phyloP scores from a whole-genome alignment of 2,329 filamentous ascomycete genomes.

The Aspergillus ustus region DNA sequence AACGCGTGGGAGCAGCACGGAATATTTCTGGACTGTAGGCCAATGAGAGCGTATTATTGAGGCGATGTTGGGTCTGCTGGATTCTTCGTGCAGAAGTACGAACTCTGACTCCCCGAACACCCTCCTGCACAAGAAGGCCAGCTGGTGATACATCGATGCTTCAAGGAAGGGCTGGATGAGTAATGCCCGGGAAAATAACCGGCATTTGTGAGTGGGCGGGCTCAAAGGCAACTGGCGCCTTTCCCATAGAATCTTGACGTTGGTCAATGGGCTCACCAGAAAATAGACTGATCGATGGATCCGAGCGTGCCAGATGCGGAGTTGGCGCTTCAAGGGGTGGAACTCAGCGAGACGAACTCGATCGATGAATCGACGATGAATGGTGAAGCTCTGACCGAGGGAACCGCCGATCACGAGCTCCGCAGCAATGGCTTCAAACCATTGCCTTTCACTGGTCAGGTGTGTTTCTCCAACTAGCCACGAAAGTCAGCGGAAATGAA shows the following conservation, averaged over 20 bases:
- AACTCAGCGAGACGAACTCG: constrained; percentile 2
- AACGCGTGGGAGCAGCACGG: constrained; percentile 7
- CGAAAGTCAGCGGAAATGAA: not conserved
- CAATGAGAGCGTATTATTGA: not conserved
- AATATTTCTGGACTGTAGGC: not conserved
- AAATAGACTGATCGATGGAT: not conserved
- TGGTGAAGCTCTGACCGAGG: not conserved
- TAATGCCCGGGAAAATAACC: not conserved
- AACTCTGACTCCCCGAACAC: constrained; percentile 1
- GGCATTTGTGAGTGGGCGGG: not conserved
- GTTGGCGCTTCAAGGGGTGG: constrained; percentile 1
- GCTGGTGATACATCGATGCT: not conserved
- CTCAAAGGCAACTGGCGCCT: too few species aligned
- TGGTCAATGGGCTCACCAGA: not conserved
- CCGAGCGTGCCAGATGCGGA: constrained; percentile 7
- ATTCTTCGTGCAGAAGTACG: constrained; percentile 1
- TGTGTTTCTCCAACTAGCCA: not conserved
- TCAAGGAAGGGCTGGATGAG: not conserved
- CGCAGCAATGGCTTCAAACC: not conserved
- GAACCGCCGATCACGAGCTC: constrained; percentile 7
- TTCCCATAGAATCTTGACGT: not conserved
- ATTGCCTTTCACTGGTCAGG: constrained; percentile 2
- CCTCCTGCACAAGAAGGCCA: not conserved
- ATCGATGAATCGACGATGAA: constrained; percentile 10
- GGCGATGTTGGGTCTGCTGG: not conserved